Conservation (phyloP, 2,329 filamentous ascomycete species). For the Ramularia endophylla region DNA sequence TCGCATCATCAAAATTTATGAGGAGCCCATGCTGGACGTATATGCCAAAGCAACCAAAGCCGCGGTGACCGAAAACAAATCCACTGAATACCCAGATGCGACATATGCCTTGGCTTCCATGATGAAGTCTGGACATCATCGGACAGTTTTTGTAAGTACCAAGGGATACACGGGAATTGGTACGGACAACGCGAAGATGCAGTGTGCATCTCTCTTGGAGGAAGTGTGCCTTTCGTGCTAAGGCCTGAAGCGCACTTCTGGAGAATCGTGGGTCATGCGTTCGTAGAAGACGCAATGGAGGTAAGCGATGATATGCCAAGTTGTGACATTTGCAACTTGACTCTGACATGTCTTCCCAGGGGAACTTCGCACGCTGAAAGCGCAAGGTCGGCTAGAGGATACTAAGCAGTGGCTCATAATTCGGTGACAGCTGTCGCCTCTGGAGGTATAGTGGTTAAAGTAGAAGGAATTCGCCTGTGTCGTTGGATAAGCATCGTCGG, state of each 20-base stretch:
- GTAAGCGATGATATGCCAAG: not conserved
- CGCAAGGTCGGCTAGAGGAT: not conserved
- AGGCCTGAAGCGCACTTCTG: not conserved
- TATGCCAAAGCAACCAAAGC: conserved; percentile 12
- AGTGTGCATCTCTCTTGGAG: conserved; percentile 2
- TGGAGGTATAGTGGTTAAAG: too few relatives aligned
- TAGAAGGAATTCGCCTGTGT: too few relatives aligned
- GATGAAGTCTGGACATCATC: conserved; percentile 9
- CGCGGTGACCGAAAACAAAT: conserved; percentile 3
- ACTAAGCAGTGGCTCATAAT: not conserved
- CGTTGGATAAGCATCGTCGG: too few relatives aligned
- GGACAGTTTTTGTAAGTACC: conserved; percentile 4
- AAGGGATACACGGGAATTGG: not conserved
- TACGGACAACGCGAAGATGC: conserved; percentile 2
- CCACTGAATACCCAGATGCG: conserved; percentile 6
- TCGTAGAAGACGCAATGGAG: not conserved
- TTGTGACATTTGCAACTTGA: too few relatives aligned
- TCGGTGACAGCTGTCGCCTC: too few relatives aligned
- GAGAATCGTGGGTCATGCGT: not conserved
- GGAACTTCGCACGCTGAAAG: not conserved
- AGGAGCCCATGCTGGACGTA: conserved; percentile 8
- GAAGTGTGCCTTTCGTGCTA: conserved; percentile 5
- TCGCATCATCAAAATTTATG: conserved; percentile 8
- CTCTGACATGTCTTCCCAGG: too few relatives aligned
- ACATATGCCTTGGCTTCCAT: conserved; percentile 7